Base-by-base conservation (phyloP, 495 filamentous ascomycete species). In the Lindgomyces ingoldianus region DNA sequence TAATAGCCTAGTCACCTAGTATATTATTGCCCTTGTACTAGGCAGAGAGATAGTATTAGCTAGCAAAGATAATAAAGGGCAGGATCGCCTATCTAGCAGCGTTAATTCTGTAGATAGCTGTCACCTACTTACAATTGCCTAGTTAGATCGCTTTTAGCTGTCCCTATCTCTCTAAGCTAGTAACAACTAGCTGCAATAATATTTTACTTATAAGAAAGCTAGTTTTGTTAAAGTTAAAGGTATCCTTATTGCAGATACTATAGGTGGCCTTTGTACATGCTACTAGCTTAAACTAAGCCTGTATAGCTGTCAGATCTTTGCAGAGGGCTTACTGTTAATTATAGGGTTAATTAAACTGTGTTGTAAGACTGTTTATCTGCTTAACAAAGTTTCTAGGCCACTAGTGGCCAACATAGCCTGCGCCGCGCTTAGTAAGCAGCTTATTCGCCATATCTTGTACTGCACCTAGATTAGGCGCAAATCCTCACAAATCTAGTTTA, bases 71-170 rank as follows among this genome's bases (percentile, higher is more conserved):
- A 44, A 59, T 65, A 42, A 58, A 65, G 4, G 24, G 63, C 30
- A 29, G 57, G 26, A 66, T 66, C 3, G 39, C 30, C 63, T 25
- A 66, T 25, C 54, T 44, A 54, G 47, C 29, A 3, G 56, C 46
- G 57, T 55, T 61, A 36, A 78, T 72, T 58, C 27, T 67, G 39
- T 78, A 16, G 61, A 81, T 78, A 26, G 69, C 56, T 50, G 70
- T 77, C 29, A n/a, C n/a, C n/a, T n/a, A n/a, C n/a, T n/a, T n/a
- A n/a, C n/a, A n/a, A n/a, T n/a, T n/a, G n/a, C n/a, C n/a, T n/a
- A n/a, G n/a, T n/a, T n/a, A n/a, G n/a, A n/a, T n/a, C n/a, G n/a
- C n/a, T n/a, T n/a, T n/a, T n/a, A n/a, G n/a, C n/a, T n/a, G n/a
- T n/a, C n/a, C n/a, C n/a, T n/a, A n/a, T n/a, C n/a, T n/a, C n/a